Percentiles rank a stretch among this genome's conserved stretches.
These are phyloP conservation scores for Adansonia madagascariensis DNA, from an alignment of 441 rosid genomes.

Conservation along the genomic window DNA sequence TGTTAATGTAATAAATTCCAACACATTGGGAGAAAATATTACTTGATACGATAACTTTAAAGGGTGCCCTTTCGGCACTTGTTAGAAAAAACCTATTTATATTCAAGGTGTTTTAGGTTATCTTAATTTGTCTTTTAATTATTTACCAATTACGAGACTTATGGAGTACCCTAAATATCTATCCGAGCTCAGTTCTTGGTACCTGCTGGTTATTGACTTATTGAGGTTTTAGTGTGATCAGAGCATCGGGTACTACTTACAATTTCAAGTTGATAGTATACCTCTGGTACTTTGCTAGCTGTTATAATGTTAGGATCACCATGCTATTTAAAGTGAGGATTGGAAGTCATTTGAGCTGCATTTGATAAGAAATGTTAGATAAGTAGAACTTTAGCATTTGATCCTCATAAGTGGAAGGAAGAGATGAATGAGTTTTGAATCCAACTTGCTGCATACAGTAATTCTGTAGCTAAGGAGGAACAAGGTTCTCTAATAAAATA, in stretches of 20 bases:
- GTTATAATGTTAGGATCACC: slow-evolving; percentile 4
- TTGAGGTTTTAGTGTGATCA: neutral
- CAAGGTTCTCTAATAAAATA: slow-evolving; percentile 11
- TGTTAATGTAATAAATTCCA: neutral
- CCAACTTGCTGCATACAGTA: neutral
- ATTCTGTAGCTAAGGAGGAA: neutral
- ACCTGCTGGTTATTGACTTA: neutral
- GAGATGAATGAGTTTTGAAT: neutral
- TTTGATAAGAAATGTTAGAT: slow-evolving; percentile 6
- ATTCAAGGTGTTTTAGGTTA: neutral
- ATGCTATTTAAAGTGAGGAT: neutral
- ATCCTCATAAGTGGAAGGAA: neutral
- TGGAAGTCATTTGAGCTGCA: slow-evolving; percentile 21
- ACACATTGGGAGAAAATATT: neutral
- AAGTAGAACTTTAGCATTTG: slow-evolving; percentile 1
- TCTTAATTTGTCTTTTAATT: neutral
- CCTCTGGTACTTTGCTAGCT: slow-evolving; percentile 22
- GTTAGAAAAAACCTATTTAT: neutral
- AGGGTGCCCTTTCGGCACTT: neutral
- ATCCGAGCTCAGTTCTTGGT: neutral
- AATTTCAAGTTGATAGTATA: neutral
- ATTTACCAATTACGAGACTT: neutral
- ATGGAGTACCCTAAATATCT: slow-evolving; percentile 19
- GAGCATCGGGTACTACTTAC: slow-evolving; percentile 12
- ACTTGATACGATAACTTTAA: slow-evolving; percentile 12